Percentiles rank a stretch among this genome's conserved stretches.
Conservation (phyloP, 1,284 basidiomycete genomes). For the Peniophora sp. region DNA sequence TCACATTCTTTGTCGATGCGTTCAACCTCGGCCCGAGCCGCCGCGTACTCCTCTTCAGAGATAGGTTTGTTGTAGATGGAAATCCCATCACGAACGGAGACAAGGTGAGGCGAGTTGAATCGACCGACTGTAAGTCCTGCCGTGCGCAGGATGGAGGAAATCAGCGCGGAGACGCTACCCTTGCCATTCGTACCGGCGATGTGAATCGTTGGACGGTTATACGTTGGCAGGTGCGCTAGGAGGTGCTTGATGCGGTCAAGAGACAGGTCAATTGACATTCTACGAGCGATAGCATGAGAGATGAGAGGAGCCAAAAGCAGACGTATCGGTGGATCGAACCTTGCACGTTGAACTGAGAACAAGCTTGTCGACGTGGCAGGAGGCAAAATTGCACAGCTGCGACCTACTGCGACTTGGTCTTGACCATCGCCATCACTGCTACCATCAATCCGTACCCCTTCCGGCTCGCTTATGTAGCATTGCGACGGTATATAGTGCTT, state of each 20-base stretch:
- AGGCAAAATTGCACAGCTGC: too few relatives aligned
- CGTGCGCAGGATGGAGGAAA: slow-evolving; percentile 67
- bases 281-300: not conserved
- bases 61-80: slow-evolving; percentile 58
- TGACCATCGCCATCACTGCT: too few relatives aligned
- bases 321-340: not conserved
- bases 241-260: slow-evolving; percentile 64
- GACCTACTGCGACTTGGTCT: too few relatives aligned
- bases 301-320: not conserved
- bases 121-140: slow-evolving; percentile 64
- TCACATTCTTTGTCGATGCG: slow-evolving; percentile 35
- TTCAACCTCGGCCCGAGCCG: slow-evolving; percentile 44
- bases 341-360: too few relatives aligned
- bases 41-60: slow-evolving; percentile 39
- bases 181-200: slow-evolving; percentile 98
- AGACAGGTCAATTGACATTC: slow-evolving; percentile 73
- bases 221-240: slow-evolving; percentile 51
- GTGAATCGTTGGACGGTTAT: slow-evolving; percentile 82
- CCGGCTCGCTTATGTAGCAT: too few relatives aligned
- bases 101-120: slow-evolving; percentile 92
- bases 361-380: too few relatives aligned
- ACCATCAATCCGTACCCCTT: too few relatives aligned
- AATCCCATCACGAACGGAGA: slow-evolving; percentile 76
- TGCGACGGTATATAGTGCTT: too few relatives aligned
- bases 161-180: slow-evolving; percentile 82